Evolutionary conservation across 1,139 yeast species (phyloP).

Genomic region (Yamadazyma sp.): DNA sequence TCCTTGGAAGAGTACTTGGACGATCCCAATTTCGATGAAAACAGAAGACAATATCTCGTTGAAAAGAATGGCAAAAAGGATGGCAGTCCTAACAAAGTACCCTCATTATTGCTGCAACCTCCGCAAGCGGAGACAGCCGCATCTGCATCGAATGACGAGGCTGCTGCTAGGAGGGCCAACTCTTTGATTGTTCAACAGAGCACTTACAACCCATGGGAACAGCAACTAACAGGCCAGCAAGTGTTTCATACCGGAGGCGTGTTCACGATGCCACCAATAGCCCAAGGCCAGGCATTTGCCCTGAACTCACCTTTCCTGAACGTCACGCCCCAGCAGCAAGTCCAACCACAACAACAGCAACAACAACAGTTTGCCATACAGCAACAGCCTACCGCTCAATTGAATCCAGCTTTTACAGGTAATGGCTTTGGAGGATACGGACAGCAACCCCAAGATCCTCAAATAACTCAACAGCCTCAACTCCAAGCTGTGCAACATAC

Average conservation of each 20-base stretch:
- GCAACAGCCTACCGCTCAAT: slow-evolving; percentile 10
- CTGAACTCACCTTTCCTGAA: slow-evolving; percentile 9
- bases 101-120: slow-evolving; percentile 9
- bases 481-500: background rate
- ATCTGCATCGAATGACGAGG: background rate
- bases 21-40: slow-evolving; percentile 81
- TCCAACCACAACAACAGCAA: slow-evolving; percentile 9
- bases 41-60: slow-evolving; percentile 73
- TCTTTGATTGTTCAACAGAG: slow-evolving; percentile 43
- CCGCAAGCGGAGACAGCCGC: slow-evolving; percentile 12
- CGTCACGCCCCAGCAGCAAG: slow-evolving; percentile 5
- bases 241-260: slow-evolving; percentile 14
- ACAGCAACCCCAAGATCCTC: slow-evolving; percentile 27
- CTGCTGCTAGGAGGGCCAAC: slow-evolving; percentile 21
- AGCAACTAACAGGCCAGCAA: slow-evolving; percentile 12
- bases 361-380: slow-evolving; percentile 9
- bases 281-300: slow-evolving; percentile 13
- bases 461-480: slow-evolving; percentile 7
- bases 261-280: slow-evolving; percentile 13
- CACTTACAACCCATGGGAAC: slow-evolving; percentile 48
- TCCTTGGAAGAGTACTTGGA: slow-evolving; percentile 85
- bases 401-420: slow-evolving; percentile 46
- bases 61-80: slow-evolving; percentile 38
- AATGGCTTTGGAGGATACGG: slow-evolving; percentile 59
- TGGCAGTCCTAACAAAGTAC: slow-evolving; percentile 6